Conservation (phyloP, 768 basidiomycete species). For the Lactarius vividus region DNA sequence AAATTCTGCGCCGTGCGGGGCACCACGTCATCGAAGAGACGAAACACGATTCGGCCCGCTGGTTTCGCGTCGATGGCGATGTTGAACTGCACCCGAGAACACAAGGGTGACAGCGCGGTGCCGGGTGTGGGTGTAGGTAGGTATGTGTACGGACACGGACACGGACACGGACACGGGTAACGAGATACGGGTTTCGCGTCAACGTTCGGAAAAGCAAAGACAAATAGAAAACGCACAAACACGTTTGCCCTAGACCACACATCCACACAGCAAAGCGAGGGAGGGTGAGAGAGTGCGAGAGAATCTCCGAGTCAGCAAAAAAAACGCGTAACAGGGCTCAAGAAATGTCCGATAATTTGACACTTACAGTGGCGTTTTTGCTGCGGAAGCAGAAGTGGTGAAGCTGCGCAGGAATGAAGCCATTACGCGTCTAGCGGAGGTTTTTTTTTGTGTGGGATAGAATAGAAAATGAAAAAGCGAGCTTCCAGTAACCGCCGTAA, state of each 20-base stretch:
- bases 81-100: conserved; percentile 49
- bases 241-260: conserved; percentile 31
- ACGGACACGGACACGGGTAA: not conserved
- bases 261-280: not conserved
- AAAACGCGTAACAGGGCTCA: not conserved
- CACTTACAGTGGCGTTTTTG: conserved; percentile 27
- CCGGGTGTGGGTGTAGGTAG: not conserved
- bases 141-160: not conserved
- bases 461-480: not conserved
- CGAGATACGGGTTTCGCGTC: not conserved
- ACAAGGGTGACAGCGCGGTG: not conserved
- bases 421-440: conserved; percentile 23
- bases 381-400: conserved; percentile 27
- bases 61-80: conserved; percentile 57
- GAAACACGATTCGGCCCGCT: conserved; percentile 74
- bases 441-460: no score
- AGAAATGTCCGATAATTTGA: not conserved
- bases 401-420: conserved; percentile 30
- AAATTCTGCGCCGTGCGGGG: conserved; percentile 81
- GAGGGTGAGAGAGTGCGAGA: not conserved
- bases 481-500: not conserved
- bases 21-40: conserved; percentile 79
- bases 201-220: not conserved
- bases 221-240: conserved; percentile 21
- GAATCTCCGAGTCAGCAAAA: not conserved